Percentiles rank a stretch among this genome's conserved stretches.
These are phyloP conservation scores for Debaryomyces nepalensis DNA, from an alignment of 1,139 yeast genomes.

Conservation along the genomic window DNA sequence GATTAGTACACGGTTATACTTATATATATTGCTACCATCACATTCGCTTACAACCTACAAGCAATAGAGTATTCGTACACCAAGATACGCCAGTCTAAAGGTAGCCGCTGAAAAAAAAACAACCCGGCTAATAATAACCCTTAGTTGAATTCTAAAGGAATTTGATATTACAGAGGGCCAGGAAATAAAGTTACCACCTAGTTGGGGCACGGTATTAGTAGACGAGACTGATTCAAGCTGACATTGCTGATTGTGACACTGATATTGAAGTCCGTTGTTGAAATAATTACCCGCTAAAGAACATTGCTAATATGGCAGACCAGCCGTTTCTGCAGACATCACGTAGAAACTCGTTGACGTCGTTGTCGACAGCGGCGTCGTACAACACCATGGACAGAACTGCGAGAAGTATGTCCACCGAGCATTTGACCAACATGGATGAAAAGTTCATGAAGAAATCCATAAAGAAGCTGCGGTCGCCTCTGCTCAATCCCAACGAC, in stretches of 20 bases:
- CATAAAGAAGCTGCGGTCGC: conserved; percentile 26
- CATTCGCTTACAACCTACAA: conserved; percentile 4
- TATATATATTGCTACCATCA: conserved; percentile 5
- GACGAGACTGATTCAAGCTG: background rate
- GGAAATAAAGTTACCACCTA: background rate
- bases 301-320: conserved; percentile 5
- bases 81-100: background rate
- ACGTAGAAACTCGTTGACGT: conserved; percentile 31
- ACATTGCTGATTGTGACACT: background rate
- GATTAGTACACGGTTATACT: background rate
- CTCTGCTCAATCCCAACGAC: conserved; percentile 5
- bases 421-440: conserved; percentile 42
- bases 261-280: too few relatives aligned
- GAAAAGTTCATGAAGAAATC: conserved; percentile 41
- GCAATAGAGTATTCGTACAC: conserved; percentile 1
- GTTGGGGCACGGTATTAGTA: background rate
- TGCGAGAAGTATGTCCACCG: conserved; percentile 44
- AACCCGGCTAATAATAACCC: background rate
- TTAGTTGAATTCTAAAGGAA: conserved; percentile 1
- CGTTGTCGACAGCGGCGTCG: conserved; percentile 30
- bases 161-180: background rate
- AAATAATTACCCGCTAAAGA: background rate
- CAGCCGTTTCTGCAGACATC: conserved; percentile 1
- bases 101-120: background rate
- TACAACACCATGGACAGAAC: conserved; percentile 18